Evolutionary conservation across 495 filamentous ascomycete species (phyloP).

Genomic region (Clohesyomyces aquaticus): DNA sequence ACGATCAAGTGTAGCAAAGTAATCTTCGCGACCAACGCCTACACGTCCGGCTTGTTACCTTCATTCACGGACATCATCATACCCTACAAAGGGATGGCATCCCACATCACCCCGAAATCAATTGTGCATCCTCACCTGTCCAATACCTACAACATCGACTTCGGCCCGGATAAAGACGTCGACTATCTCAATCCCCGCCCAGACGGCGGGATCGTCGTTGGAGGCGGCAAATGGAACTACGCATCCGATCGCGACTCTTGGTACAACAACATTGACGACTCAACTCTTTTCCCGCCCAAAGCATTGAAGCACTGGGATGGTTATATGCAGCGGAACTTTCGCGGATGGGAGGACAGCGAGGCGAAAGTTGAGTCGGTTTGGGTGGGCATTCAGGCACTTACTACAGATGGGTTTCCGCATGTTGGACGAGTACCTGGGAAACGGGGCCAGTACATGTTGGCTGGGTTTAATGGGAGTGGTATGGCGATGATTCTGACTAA

Average conservation of each 20-base stretch:
- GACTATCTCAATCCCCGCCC: constrained; percentile 58
- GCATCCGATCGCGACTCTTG: constrained; percentile 47
- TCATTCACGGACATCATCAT: constrained; percentile 62
- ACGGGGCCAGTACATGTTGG: constrained; percentile 52
- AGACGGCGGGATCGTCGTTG: constrained; percentile 59
- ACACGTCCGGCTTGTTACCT: constrained; percentile 62
- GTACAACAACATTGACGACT: constrained; percentile 58
- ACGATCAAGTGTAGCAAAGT: constrained; percentile 57
- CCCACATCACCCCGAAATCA: constrained; percentile 59
- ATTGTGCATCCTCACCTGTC: constrained; percentile 9
- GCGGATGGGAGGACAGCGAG: constrained; percentile 55
- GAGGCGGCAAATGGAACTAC: constrained; percentile 53
- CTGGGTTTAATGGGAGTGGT: constrained; percentile 60
- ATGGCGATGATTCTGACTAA: constrained; percentile 56
- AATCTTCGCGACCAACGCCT: constrained; percentile 74
- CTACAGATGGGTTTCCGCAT: constrained; percentile 46
- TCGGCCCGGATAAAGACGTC: constrained; percentile 7
- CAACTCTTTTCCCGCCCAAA: constrained; percentile 44
- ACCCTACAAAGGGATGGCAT: constrained; percentile 65
- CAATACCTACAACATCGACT: constrained; percentile 38
- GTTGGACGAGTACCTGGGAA: constrained; percentile 54
- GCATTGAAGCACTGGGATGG: constrained; percentile 53
- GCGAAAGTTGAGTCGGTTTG: constrained; percentile 54
- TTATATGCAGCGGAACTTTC: constrained; percentile 55
- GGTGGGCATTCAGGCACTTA: constrained; percentile 55